A percentile compares a stretch with the other conserved stretches of the same genome.
Evolutionary conservation across 495 filamentous ascomycete genomes (phyloP).

Genomic region (Xylaria nigripes): DNA sequence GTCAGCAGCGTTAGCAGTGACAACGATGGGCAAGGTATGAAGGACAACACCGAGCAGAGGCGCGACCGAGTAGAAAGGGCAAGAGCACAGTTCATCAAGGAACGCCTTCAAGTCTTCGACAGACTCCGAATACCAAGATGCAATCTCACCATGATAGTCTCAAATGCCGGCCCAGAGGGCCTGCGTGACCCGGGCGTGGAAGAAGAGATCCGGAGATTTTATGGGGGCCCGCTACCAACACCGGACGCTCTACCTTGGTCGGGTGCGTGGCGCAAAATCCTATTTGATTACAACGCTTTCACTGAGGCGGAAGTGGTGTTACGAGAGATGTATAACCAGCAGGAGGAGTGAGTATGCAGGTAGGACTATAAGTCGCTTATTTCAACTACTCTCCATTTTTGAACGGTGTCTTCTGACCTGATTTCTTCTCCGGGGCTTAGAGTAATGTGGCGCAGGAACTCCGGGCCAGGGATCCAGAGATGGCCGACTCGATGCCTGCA

Average conservation of each 20-base stretch:
- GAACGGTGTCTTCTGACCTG: not conserved
- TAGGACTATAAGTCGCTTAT: not conserved
- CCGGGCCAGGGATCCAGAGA: not conserved
- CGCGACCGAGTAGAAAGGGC: not conserved
- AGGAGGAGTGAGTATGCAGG: not conserved
- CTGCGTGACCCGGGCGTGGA: slow-evolving; percentile 20
- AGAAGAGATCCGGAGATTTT: slow-evolving; percentile 24
- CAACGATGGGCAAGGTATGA: not conserved
- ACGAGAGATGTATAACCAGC: not conserved
- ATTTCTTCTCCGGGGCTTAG: not conserved
- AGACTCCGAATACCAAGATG: slow-evolving; percentile 23
- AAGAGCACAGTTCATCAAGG: not conserved
- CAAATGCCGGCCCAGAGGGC: slow-evolving; percentile 18
- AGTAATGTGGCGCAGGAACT: not conserved
- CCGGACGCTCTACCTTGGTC: slow-evolving; percentile 15
- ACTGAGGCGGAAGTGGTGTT: slow-evolving; percentile 13
- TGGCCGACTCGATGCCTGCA: not conserved
- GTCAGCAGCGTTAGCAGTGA: not conserved
- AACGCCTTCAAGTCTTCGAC: slow-evolving; percentile 20
- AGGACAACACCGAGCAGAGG: not conserved
- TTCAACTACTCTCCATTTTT: slow-evolving; percentile 8
- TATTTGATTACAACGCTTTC: slow-evolving; percentile 26
- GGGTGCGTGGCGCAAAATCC: slow-evolving; percentile 15
- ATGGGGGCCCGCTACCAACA: slow-evolving; percentile 21
- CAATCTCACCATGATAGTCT: slow-evolving; percentile 27